Percentiles rank a stretch among this genome's conserved stretches.
phyloP scores from a whole-genome alignment of 75 land plant genomes.

The Picea glauca region DNA sequence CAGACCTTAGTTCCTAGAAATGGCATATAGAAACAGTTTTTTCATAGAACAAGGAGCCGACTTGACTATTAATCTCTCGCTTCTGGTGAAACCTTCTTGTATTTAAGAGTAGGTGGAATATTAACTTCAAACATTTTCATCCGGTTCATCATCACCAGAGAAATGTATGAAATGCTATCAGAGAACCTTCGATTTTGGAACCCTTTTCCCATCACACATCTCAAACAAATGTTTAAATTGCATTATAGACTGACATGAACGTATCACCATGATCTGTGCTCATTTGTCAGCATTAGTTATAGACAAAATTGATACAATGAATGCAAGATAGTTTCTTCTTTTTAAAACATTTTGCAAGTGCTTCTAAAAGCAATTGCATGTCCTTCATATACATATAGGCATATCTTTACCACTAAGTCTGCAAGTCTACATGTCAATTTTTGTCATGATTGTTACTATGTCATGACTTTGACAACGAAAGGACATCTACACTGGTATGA shows the following conservation, averaged over 20 bases:
- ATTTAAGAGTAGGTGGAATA: too few species aligned
- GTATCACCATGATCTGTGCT: background rate
- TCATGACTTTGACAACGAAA: background rate
- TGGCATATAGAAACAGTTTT: background rate
- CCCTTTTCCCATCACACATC: background rate
- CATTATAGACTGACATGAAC: background rate
- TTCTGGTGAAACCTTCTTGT: too few species aligned
- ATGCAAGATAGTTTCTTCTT: background rate
- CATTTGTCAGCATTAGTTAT: background rate
- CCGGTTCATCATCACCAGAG: too few species aligned
- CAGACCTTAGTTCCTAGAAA: background rate
- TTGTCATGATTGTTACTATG: background rate
- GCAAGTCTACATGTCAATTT: too few species aligned
- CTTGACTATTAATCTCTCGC: too few species aligned
- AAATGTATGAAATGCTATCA: background rate
- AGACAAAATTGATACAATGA: background rate
- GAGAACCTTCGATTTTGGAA: background rate
- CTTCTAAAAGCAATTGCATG: background rate
- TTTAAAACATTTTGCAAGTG: background rate
- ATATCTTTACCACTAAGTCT: background rate
- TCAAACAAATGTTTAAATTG: conserved; percentile 2
- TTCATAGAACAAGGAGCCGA: background rate
- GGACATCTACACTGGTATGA: background rate
- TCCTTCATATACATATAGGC: background rate
- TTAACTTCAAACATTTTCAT: too few species aligned